Evolutionary conservation across 2,329 filamentous ascomycete species (phyloP).

Genomic region (Dactylellina cionopaga): DNA sequence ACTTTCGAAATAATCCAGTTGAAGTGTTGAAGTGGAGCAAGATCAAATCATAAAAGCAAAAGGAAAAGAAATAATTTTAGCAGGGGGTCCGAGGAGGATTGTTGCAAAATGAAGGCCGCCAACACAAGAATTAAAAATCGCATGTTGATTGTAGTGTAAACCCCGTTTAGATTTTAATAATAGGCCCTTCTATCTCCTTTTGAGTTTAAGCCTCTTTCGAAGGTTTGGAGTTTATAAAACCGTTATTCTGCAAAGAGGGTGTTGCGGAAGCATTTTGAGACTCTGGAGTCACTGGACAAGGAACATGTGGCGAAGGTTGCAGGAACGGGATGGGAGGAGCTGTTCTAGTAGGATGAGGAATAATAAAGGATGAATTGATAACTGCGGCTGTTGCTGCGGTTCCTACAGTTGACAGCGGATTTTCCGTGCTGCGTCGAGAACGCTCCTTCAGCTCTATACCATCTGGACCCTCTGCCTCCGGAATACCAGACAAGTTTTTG

Average conservation of each 20-base stretch:
- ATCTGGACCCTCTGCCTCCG: constrained; percentile 25
- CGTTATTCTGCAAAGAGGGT: neutral
- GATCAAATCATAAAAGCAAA: no score
- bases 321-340: constrained; percentile 28
- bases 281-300: neutral
- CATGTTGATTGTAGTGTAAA: no score
- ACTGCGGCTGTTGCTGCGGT: neutral
- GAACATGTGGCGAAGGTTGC: constrained; percentile 6
- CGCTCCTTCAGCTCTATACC: constrained; percentile 25
- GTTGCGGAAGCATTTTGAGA: neutral
- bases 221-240: neutral
- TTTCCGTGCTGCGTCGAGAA: constrained; percentile 6
- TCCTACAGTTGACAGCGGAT: neutral
- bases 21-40: no score
- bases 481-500: constrained; percentile 21
- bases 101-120: no score
- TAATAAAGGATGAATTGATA: neutral
- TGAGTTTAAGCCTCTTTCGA: neutral
- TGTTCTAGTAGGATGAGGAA: constrained; percentile 35
- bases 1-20: no score
- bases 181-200: no score
- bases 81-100: no score
- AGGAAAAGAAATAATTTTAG: no score
- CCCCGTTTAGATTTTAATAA: no score
- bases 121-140: no score